A percentile compares a stretch with the other conserved stretches of the same genome.
These are phyloP conservation scores for Trichoderma sp. DNA, from an alignment of 2,329 filamentous ascomycete genomes.

Conservation along the genomic window DNA sequence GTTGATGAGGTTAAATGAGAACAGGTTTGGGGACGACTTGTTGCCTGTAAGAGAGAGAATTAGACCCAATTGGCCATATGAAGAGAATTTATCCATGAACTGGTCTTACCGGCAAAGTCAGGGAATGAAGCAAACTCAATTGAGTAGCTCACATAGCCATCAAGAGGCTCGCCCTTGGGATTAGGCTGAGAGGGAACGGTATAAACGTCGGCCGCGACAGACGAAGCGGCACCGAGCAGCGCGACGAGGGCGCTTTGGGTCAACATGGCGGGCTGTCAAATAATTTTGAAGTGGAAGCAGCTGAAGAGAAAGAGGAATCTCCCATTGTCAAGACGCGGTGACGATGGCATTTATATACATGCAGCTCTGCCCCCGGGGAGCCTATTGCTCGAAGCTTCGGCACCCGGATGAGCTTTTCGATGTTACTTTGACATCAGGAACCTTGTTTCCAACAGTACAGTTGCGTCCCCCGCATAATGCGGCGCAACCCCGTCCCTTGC, in stretches of 20 bases:
- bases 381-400: background rate
- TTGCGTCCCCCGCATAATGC: slow-evolving; percentile 8
- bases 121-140: slow-evolving; percentile 52
- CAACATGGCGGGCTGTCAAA: slow-evolving; percentile 3
- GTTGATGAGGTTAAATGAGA: slow-evolving; percentile 57
- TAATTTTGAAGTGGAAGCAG: background rate
- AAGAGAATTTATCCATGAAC: background rate
- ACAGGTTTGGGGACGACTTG: slow-evolving; percentile 52
- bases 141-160: slow-evolving; percentile 47
- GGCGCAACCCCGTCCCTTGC: background rate
- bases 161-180: slow-evolving; percentile 17
- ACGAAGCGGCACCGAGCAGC: slow-evolving; percentile 16
- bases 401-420: background rate
- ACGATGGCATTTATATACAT: background rate
- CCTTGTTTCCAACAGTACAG: background rate
- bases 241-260: slow-evolving; percentile 10
- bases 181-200: slow-evolving; percentile 17
- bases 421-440: background rate
- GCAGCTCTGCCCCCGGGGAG: background rate
- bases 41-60: slow-evolving; percentile 41
- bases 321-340: background rate
- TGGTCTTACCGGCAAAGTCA: slow-evolving; percentile 44
- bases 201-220: slow-evolving; percentile 15
- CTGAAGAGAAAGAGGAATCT: background rate
- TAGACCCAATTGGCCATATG: background rate